Evolutionary conservation across 495 filamentous ascomycete species (phyloP).

Genomic region (Neurospora sp.): DNA sequence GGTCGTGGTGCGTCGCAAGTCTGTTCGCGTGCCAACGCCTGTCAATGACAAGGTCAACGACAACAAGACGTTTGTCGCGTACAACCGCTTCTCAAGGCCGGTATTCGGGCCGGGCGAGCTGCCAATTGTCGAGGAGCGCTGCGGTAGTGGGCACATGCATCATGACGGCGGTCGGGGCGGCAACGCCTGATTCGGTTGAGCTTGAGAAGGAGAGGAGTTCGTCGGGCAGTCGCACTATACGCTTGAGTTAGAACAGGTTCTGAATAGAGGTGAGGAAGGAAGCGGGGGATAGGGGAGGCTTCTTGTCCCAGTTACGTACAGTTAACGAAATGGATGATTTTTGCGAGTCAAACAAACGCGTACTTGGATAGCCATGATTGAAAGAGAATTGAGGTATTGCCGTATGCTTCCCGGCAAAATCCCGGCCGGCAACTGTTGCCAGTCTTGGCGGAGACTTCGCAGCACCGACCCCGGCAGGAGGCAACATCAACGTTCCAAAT

Average conservation of each 20-base stretch:
- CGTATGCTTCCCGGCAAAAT: not conserved
- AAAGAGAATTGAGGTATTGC: not conserved
- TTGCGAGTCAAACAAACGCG: no score
- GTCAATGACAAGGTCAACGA: slow-evolving; percentile 37
- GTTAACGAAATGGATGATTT: not conserved
- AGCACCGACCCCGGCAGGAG: not conserved
- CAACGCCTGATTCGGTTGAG: not conserved
- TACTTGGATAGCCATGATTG: no score
- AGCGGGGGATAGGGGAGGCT: not conserved
- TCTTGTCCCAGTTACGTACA: not conserved
- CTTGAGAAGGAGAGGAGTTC: not conserved
- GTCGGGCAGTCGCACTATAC: not conserved
- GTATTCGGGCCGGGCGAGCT: slow-evolving; percentile 16
- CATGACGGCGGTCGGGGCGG: not conserved
- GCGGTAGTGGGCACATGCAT: not conserved
- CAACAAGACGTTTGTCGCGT: slow-evolving; percentile 35
- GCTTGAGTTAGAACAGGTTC: not conserved
- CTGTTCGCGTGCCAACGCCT: slow-evolving; percentile 39
- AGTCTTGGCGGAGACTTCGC: not conserved
- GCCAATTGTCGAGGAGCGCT: slow-evolving; percentile 7
- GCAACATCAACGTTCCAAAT: not conserved
- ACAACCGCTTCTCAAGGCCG: slow-evolving; percentile 46
- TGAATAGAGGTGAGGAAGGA: not conserved
- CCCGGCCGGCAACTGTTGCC: not conserved
- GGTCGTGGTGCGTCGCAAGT: slow-evolving; percentile 38